These are phyloP conservation scores for Triticum monococcum DNA, from an alignment of 176 grass and related monocot genomes.

Conservation along the genomic window DNA sequence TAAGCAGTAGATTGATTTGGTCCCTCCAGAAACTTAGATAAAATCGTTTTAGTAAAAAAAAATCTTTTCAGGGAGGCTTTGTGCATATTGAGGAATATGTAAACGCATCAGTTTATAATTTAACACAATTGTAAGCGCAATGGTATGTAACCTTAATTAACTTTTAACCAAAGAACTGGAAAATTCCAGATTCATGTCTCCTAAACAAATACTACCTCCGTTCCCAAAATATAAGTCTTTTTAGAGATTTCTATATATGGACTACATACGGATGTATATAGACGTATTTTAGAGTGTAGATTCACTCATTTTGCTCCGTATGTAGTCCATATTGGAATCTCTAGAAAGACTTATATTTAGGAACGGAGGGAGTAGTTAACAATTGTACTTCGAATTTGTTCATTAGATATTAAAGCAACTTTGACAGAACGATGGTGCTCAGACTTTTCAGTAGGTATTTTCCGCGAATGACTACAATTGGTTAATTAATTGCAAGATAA, in stretches of 20 bases:
- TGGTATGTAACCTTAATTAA: not conserved
- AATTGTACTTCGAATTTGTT: not conserved
- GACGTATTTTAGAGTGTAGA: too few species aligned
- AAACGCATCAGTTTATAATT: not conserved
- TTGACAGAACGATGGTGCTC: not conserved
- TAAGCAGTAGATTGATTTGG: not conserved
- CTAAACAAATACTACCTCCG: not conserved
- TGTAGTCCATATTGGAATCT: too few species aligned
- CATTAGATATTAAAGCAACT: not conserved
- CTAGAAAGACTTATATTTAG: too few species aligned
- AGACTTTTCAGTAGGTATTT: not conserved
- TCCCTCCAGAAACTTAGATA: not conserved
- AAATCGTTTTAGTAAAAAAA: not conserved
- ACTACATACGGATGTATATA: too few species aligned
- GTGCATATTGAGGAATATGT: not conserved
- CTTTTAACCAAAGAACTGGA: not conserved
- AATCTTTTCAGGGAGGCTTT: not conserved
- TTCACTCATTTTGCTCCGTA: too few species aligned
- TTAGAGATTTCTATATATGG: too few species aligned
- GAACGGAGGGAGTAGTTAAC: not conserved
- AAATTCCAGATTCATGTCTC: not conserved
- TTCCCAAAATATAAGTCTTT: too few species aligned
- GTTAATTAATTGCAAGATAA: not conserved
- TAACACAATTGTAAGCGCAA: not conserved
- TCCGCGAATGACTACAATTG: not conserved